These are phyloP conservation scores for Mortierella sp. DNA, from an alignment of 371 early-diverging fungal genomes.

Conservation along the genomic window DNA sequence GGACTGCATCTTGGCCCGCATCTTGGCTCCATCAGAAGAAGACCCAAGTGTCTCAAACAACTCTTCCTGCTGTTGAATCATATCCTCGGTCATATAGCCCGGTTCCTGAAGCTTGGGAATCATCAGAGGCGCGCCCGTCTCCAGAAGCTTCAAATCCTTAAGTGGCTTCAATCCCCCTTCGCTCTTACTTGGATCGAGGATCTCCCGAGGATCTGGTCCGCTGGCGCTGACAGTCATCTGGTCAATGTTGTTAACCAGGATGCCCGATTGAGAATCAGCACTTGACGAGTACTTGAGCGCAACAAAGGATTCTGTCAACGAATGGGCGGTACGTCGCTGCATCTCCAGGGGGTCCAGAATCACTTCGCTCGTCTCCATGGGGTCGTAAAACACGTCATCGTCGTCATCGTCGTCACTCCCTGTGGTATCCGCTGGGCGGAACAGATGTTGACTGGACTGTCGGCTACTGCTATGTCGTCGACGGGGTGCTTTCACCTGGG, in stretches of 20 bases:
- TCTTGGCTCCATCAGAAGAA: conserved; percentile 76
- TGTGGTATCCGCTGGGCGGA: not conserved
- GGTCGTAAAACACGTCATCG: conserved; percentile 51
- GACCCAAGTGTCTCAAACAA: conserved; percentile 85
- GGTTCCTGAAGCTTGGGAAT: conserved; percentile 83
- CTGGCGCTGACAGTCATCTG: conserved; percentile 45
- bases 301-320: conserved; percentile 64
- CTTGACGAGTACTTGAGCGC: conserved; percentile 63
- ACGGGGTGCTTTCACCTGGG: conserved; percentile 12
- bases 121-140: conserved; percentile 74
- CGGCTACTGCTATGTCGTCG: conserved; percentile 14
- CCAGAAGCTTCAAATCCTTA: conserved; percentile 61
- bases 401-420: conserved; percentile 38
- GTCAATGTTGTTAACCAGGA: conserved; percentile 34
- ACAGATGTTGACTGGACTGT: not conserved
- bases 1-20: conserved; percentile 85
- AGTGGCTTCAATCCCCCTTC: conserved; percentile 58
- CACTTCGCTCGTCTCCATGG: conserved; percentile 31
- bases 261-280: conserved; percentile 54
- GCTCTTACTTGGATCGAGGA: conserved; percentile 52
- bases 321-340: conserved; percentile 46
- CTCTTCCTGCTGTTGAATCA: conserved; percentile 84
- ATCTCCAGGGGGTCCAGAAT: conserved; percentile 19
- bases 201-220: conserved; percentile 48
- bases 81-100: conserved; percentile 92